Evolutionary conservation across 2,329 filamentous ascomycete species (phyloP), one percentile per base, ranked within the genome.

Genomic region (Pseudopyrenochaeta lycopersici): DNA sequence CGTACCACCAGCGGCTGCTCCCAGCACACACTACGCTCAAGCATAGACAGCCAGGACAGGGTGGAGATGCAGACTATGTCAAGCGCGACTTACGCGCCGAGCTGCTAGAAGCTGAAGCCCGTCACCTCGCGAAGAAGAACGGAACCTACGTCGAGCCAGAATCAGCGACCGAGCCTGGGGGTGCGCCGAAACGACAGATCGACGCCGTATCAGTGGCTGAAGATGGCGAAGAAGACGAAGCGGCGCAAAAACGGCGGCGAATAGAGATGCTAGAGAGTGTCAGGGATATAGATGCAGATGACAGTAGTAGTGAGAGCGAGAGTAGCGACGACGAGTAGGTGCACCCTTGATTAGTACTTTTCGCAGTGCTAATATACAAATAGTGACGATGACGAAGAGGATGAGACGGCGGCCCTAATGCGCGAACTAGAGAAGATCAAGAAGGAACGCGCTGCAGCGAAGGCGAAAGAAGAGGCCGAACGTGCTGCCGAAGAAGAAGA

Each of bases 11-110:
- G 78, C 90, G 95, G 67, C 89, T 98, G 14, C 88, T 97, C 12
- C 94, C 95, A 30, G 95, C 95, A 29, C 90, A 99, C 77, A 98
- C 91, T 11, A 88, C 91, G 61, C 88, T 99, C 72, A 99, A 99
- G 80, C 58, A 64, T 63, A 87, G 88, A 56, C 86, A 95, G 80
- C 84, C 90, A n/a, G 93, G 92, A 39, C 95, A 99, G 80, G 95
- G 95, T 67, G 91, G 91, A 62, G 88, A 88, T 61, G 88, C 88
- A 31, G 92, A 96, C 62, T 73, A 80, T 42, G 77, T 84, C 63
- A 79, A 84, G 48, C 91, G 90, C 72, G 94, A 99, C 74, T 85
- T 99, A 47, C 89, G 92, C 66, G 90, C 92, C 41, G 93, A 99
- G 78, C 88, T 99, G 29, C 84, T 98, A 53, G 88, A 89, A 63